Base-by-base conservation (phyloP, 306 rosid genomes). In the Cucumis hystrix region DNA sequence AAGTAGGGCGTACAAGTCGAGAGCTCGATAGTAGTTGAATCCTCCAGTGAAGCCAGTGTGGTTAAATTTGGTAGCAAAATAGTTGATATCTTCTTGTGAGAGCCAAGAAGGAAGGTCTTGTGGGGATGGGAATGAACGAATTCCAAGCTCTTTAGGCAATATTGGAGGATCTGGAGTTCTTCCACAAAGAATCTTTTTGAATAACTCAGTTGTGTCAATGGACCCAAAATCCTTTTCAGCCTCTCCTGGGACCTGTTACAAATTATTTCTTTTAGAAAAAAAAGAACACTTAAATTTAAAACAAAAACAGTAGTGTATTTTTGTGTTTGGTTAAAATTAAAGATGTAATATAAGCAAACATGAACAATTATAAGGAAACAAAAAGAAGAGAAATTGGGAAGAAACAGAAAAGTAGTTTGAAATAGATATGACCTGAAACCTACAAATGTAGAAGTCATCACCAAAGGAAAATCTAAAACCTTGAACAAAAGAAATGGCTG, bases 361-460 rank as follows among this genome's bases (percentile, higher is more conserved):
- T 3, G 3, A 33, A 33, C 0, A 33, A 33, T 33, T 33, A 33
- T 33, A 39, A 39, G 41, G 41, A 39, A 7, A 39, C 41, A 39
- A 6, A 41, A 41, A 41, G 3, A 41, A 41, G 12, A 41, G 47
- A 41, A 3, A 41, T 11, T 47, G 16, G 12, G 12, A 47, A 47
- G 14, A 47, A 47, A 47, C 16, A 47, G 52, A 9, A 47, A 28
- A 1, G 30, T 28, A 28, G 15, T 47, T 47, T 47, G 52, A 47
- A 47, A 47, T 47, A 47, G 54, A 47, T 12, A 18, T 33, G 37
- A 89, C 93, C 89, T 89, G 91, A 81, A 89, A 89, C 85, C 91
- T 89, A 83, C 93, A 89, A 7, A 89, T 67, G 61, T 89, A 89
- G 78, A 84, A 87, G 82, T 89, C 83, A 74, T 89, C 89, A 4